Conservation (phyloP, 345 rosid genomes). For the Acer negundo region DNA sequence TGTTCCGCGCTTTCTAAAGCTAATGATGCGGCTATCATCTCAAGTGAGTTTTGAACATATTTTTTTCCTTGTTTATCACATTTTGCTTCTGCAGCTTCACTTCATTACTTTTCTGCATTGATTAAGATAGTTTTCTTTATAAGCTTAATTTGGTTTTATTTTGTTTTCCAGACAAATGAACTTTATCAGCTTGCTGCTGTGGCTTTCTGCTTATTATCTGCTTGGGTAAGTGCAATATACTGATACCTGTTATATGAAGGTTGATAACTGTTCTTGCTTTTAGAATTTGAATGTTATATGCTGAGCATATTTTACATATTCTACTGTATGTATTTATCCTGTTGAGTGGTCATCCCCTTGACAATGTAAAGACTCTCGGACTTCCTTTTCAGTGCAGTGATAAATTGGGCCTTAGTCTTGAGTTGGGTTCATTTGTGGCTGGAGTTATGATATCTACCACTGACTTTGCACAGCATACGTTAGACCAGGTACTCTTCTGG, state of each 20-base stretch:
- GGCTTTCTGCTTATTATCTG: slow-evolving; percentile 97
- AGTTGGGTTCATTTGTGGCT: slow-evolving; percentile 97
- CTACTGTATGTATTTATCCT: not conserved
- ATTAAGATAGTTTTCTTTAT: not conserved
- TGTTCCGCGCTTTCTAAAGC: slow-evolving; percentile 93
- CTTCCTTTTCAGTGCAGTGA: slow-evolving; percentile 94
- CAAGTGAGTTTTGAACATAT: slow-evolving; percentile 61
- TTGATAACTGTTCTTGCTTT: not conserved
- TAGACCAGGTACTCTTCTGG: slow-evolving; percentile 76
- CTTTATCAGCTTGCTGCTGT: slow-evolving; percentile 99
- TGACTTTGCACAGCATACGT: slow-evolving; percentile 89
- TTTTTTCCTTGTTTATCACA: not conserved
- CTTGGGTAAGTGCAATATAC: slow-evolving; percentile 78
- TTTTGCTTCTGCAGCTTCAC: slow-evolving; percentile 13
- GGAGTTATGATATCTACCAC: slow-evolving; percentile 99
- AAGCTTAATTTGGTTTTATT: slow-evolving; percentile 22
- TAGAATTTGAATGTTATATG: slow-evolving; percentile 8
- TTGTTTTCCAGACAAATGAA: slow-evolving; percentile 78
- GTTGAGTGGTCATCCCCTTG: slow-evolving; percentile 14
- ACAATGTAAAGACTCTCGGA: slow-evolving; percentile 15
- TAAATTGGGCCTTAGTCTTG: slow-evolving; percentile 99
- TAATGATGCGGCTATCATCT: slow-evolving; percentile 95
- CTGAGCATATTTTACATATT: slow-evolving; percentile 2
- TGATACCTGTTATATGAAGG: not conserved
- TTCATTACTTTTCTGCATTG: slow-evolving; percentile 10